Evolutionary conservation across 495 filamentous ascomycete genomes (phyloP).

Genomic region (Hypoxylon perforatum): DNA sequence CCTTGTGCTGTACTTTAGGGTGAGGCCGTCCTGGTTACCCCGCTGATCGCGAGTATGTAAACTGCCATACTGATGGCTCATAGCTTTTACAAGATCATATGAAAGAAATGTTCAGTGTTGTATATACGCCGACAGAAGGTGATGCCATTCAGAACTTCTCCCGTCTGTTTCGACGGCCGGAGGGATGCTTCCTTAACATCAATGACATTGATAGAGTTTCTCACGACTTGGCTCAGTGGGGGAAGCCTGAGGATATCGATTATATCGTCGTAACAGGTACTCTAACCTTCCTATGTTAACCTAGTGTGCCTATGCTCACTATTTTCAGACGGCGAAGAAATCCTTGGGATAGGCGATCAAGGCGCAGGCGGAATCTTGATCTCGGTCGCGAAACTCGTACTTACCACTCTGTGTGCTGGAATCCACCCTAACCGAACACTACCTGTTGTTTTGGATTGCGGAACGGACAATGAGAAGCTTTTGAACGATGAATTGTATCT

Average conservation of each 20-base stretch:
- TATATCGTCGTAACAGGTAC: conserved; percentile 89
- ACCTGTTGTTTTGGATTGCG: conserved; percentile 88
- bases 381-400: conserved; percentile 81
- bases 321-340: conserved; percentile 64
- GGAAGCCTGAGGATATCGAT: conserved; percentile 77
- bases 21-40: conserved; percentile 40
- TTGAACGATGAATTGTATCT: conserved; percentile 86
- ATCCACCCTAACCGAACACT: conserved; percentile 83
- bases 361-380: conserved; percentile 91
- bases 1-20: conserved; percentile 78
- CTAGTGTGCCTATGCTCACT: conserved; percentile 7
- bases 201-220: conserved; percentile 67
- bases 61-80: not conserved
- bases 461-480: conserved; percentile 82
- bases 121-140: conserved; percentile 92
- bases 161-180: conserved; percentile 77
- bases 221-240: conserved; percentile 74
- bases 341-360: conserved; percentile 91
- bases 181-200: conserved; percentile 73
- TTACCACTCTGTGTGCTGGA: conserved; percentile 86
- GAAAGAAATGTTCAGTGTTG: conserved; percentile 86
- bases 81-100: conserved; percentile 59
- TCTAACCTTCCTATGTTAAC: not conserved
- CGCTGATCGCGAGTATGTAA: not conserved
- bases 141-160: conserved; percentile 93